phyloP scores from a whole-genome alignment of 306 rosid genomes.

The Corylus heterophylla region DNA sequence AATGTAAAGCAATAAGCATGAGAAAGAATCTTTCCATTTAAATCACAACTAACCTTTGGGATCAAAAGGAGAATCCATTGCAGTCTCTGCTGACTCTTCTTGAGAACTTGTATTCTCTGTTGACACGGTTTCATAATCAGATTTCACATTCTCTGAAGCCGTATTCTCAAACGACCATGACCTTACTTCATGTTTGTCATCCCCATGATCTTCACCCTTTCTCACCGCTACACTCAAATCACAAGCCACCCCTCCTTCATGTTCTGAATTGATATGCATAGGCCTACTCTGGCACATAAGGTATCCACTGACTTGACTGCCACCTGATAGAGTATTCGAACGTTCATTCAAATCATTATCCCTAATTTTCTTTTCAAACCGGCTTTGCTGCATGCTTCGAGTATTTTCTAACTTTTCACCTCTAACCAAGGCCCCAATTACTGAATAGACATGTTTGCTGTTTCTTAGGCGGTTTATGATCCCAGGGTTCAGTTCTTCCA shows the following conservation, averaged over 20 bases:
- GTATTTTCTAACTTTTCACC: not conserved
- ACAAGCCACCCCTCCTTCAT: not conserved
- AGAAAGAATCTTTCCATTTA: not conserved
- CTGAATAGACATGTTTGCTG: not conserved
- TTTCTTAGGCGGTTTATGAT: not conserved
- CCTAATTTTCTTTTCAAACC: not conserved
- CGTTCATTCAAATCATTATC: not conserved
- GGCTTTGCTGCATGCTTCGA: not conserved
- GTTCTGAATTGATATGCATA: not conserved
- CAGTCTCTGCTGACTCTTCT: not conserved
- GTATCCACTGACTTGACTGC: not conserved
- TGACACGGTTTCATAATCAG: not conserved
- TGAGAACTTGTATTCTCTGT: not conserved
- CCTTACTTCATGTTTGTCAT: not conserved
- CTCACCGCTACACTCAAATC: conserved; percentile 1
- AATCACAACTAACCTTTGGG: not conserved
- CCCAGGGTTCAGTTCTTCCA: not conserved
- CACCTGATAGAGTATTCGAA: not conserved
- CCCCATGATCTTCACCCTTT: not conserved
- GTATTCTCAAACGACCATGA: not conserved
- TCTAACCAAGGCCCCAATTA: conserved; percentile 7
- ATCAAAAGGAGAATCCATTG: not conserved
- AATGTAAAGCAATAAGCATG: not conserved
- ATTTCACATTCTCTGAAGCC: not conserved
- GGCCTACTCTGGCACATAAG: not conserved